Percentiles rank a stretch among this genome's conserved stretches.
These are phyloP conservation scores for Phlegmacium glaucopus DNA, from an alignment of 768 basidiomycete genomes.

Conservation along the genomic window DNA sequence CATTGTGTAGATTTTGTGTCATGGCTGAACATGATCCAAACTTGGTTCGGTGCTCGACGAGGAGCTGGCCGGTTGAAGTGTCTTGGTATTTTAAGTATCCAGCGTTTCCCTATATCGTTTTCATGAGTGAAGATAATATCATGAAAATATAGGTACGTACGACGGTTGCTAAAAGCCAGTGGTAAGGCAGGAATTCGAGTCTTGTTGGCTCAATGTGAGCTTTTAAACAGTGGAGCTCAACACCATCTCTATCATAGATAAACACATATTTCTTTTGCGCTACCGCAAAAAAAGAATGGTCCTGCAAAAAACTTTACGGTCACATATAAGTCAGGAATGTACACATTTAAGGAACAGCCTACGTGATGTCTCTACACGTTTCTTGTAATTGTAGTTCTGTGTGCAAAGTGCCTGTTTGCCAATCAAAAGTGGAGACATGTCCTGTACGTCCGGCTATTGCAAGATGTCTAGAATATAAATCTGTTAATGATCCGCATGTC, in stretches of 20 bases:
- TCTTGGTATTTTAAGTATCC: constrained; percentile 97
- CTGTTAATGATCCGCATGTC: not conserved
- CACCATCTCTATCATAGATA: constrained; percentile 92
- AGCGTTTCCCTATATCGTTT: constrained; percentile 61
- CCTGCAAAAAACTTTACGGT: constrained; percentile 74
- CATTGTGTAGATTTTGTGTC: constrained; percentile 90
- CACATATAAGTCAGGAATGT: not conserved
- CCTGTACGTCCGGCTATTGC: constrained; percentile 82
- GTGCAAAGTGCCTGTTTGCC: constrained; percentile 83
- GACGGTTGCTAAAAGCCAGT: constrained; percentile 86
- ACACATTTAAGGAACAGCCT: constrained; percentile 1
- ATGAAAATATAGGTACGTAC: constrained; percentile 41
- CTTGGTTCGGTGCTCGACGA: constrained; percentile 87
- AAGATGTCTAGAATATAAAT: constrained; percentile 54
- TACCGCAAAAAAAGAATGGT: constrained; percentile 90
- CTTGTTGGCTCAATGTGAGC: constrained; percentile 85
- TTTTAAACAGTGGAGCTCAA: constrained; percentile 85
- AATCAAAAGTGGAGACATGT: constrained; percentile 92
- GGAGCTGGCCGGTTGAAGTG: constrained; percentile 85
- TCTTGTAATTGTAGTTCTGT: constrained; percentile 88
- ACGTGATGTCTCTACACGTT: constrained; percentile 89
- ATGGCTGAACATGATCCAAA: constrained; percentile 82
- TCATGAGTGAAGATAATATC: constrained; percentile 1
- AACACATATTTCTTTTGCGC: constrained; percentile 96
- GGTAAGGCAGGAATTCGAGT: constrained; percentile 91